Evolutionary conservation across 2,329 filamentous ascomycete species (phyloP).

Genomic region (Alternaria triticimaculans): DNA sequence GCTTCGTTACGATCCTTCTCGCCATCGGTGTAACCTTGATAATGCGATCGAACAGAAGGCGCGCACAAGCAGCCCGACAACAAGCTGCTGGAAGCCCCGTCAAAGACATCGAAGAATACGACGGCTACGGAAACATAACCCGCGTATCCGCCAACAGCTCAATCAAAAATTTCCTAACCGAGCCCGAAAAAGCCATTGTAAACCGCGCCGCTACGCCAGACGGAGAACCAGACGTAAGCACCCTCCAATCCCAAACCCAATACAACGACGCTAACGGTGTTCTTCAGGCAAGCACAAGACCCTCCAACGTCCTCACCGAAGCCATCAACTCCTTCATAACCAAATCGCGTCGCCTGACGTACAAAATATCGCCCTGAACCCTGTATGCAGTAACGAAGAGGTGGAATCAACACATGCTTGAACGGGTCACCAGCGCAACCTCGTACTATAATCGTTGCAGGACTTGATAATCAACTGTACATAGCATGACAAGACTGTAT

Average conservation of each 20-base stretch:
- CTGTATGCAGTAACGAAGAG: background rate
- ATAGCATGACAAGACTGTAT: constrained; percentile 3
- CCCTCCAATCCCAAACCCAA: background rate
- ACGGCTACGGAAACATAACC: background rate
- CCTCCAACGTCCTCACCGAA: constrained; percentile 1
- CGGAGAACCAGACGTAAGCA: constrained; percentile 13
- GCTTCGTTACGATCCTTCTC: constrained; percentile 11
- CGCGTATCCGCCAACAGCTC: background rate
- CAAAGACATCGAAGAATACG: background rate
- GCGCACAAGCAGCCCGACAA: background rate
- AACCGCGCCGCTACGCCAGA: constrained; percentile 13
- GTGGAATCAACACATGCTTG: background rate
- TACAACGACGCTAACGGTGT: background rate
- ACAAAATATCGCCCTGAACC: constrained; percentile 17
- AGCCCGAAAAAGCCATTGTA: constrained; percentile 18
- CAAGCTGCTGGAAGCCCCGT: background rate
- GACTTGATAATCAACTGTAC: background rate
- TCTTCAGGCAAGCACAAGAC: background rate
- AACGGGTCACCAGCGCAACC: background rate
- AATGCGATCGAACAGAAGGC: constrained; percentile 4
- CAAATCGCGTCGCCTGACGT: constrained; percentile 15
- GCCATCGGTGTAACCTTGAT: constrained; percentile 10
- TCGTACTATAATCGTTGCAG: background rate
- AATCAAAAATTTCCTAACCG: constrained; percentile 7
- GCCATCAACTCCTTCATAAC: constrained; percentile 17